Conservation (phyloP, 352 stramenopile species). For the Globisporangium spinosum region DNA sequence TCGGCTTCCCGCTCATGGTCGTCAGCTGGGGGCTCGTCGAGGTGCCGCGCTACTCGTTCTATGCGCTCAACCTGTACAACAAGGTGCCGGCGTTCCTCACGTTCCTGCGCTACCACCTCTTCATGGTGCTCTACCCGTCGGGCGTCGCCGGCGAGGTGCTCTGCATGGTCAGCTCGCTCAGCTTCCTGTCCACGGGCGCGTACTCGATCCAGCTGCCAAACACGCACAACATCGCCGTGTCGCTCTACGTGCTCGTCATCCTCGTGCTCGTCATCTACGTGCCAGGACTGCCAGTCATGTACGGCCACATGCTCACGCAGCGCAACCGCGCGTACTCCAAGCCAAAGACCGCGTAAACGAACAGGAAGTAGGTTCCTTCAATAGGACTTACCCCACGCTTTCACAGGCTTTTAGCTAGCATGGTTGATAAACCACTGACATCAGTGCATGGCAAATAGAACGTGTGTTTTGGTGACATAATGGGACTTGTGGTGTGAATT, state of each 20-base stretch:
- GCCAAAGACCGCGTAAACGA: slow-evolving; percentile 40
- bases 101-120: slow-evolving; percentile 97
- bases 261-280: slow-evolving; percentile 72
- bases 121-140: slow-evolving; percentile 97
- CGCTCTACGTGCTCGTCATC: slow-evolving; percentile 69
- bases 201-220: slow-evolving; percentile 78
- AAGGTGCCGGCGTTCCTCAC: slow-evolving; percentile 94
- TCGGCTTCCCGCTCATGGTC: slow-evolving; percentile 87
- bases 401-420: neutral
- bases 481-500: neutral
- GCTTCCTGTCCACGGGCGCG: slow-evolving; percentile 47
- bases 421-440: neutral
- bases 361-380: too few relatives aligned
- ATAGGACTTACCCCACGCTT: neutral
- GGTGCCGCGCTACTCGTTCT: slow-evolving; percentile 97
- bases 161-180: slow-evolving; percentile 70
- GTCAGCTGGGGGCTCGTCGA: slow-evolving; percentile 86
- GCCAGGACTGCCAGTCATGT: slow-evolving; percentile 79
- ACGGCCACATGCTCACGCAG: slow-evolving; percentile 82
- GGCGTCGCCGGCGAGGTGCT: slow-evolving; percentile 90
- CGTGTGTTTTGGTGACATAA: neutral
- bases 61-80: slow-evolving; percentile 92
- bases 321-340: slow-evolving; percentile 83
- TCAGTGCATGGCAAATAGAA: neutral
- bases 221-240: slow-evolving; percentile 71